Evolutionary conservation across 371 early-diverging fungal species (phyloP).

Genomic region (Capillidium rhysosporum): DNA sequence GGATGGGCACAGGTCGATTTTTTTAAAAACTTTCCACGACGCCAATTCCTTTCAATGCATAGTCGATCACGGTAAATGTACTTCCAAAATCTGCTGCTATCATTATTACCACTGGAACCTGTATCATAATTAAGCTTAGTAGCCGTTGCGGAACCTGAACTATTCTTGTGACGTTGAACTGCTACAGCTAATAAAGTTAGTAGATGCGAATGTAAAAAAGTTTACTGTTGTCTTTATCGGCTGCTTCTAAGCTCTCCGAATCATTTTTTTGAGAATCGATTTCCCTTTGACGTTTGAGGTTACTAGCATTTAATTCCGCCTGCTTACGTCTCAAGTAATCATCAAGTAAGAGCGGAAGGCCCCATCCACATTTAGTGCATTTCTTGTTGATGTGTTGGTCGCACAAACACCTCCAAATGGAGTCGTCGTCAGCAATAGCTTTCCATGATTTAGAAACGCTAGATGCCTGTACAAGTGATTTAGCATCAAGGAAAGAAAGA

Average conservation of each 20-base stretch:
- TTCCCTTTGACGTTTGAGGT: constrained; percentile 6
- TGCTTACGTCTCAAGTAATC: constrained; percentile 17
- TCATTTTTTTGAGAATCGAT: not conserved
- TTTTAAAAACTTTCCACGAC: constrained; percentile 37
- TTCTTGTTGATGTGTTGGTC: constrained; percentile 91
- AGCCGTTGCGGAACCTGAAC: constrained; percentile 1
- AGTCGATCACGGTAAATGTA: constrained; percentile 64
- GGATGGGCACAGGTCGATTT: constrained; percentile 46
- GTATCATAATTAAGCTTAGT: not conserved
- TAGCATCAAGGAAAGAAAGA: constrained; percentile 74
- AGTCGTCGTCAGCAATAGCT: constrained; percentile 65
- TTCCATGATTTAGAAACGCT: constrained; percentile 70
- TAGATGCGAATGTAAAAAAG: not conserved
- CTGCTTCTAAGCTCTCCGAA: not conserved
- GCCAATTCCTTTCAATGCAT: constrained; percentile 68
- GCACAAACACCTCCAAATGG: constrained; percentile 88
- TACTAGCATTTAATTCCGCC: constrained; percentile 8
- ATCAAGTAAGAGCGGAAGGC: constrained; percentile 42
- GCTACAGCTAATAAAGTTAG: not conserved
- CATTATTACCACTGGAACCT: not conserved
- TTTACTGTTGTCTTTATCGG: not conserved
- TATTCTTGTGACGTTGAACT: not conserved
- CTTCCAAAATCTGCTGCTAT: constrained; percentile 46
- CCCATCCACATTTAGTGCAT: constrained; percentile 92
- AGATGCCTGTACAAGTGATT: constrained; percentile 74